Evolutionary conservation across 192 early-diverging fungal genomes (phyloP), one percentile per base, ranked within the genome.

Genomic region (Coemansia sp.): DNA sequence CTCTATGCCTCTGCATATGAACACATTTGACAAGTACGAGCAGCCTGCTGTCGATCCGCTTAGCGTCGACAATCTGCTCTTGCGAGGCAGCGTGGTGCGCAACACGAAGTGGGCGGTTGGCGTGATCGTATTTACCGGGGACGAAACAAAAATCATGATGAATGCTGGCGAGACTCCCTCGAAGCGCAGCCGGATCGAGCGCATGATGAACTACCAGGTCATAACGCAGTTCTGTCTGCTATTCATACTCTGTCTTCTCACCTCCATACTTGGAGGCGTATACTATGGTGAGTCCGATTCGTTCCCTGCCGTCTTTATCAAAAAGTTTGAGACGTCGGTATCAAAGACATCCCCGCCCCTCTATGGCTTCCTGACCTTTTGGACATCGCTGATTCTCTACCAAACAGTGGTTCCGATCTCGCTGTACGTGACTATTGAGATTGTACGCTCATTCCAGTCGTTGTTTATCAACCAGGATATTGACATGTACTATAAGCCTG

Each of bases 381-480:
- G 91, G 93, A 86, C 89, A 7, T 85, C 89, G 46, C 74, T 99
- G 43, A 93, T 97, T 75, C 77, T 93, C 50, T 95, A 92, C 74
- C 96, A 99, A 79, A 97, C 95, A 59, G 89, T 99, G 33, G 92
- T 99, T 10, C 96, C 96, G 0, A 95, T 99, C 62, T 95, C 95
- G 40, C 83, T 98, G 50, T 95, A 95, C 65, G 88, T 98, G 49
- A 93, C 91, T 14, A 87, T 98, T 32, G 96, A 98, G 78, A 84
- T 95, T 32, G 94, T 95, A 40, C 96, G 94, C 75, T 89, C 91
- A 3, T 79, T 92, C 52, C 91, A 93, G 88, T 91, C 93, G 0
- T 95, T 89, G 65, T 95, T 99, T 65, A 97, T 99, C 74, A 87
- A 87, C 69, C 79, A 86, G 56, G 96, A 99, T 73, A 71, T 89